phyloP scores from a whole-genome alignment of 1,284 basidiomycete species.

The Sporisorium iseilematis-ciliati region DNA sequence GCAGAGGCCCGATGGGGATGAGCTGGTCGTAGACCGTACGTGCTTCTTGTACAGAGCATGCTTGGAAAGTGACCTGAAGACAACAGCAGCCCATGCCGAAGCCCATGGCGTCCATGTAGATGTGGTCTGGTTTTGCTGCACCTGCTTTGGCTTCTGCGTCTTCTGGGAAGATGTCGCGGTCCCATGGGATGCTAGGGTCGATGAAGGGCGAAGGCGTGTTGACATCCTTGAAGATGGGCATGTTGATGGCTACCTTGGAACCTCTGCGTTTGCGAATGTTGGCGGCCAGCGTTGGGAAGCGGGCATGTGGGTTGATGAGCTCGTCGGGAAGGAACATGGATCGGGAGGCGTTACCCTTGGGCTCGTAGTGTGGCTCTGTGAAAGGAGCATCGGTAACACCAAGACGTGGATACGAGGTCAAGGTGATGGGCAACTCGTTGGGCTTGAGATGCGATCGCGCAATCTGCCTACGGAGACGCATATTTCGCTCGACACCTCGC shows the following conservation, averaged over 20 bases:
- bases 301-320: slow-evolving; percentile 94
- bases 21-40: slow-evolving; percentile 93
- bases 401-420: slow-evolving; percentile 94
- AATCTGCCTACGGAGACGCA: slow-evolving; percentile 86
- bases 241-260: slow-evolving; percentile 93
- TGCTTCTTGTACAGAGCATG: slow-evolving; percentile 91
- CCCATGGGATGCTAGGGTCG: slow-evolving; percentile 88
- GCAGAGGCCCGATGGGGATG: slow-evolving; percentile 91
- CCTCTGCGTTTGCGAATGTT: slow-evolving; percentile 92
- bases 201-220: slow-evolving; percentile 89
- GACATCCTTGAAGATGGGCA: slow-evolving; percentile 90
- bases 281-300: slow-evolving; percentile 97
- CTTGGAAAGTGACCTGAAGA: slow-evolving; percentile 96
- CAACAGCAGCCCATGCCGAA: slow-evolving; percentile 99
- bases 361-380: slow-evolving; percentile 87
- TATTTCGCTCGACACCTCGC: slow-evolving; percentile 90
- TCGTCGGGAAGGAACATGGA: slow-evolving; percentile 95
- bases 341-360: slow-evolving; percentile 83
- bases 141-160: slow-evolving; percentile 86
- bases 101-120: slow-evolving; percentile 99
- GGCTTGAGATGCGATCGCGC: slow-evolving; percentile 84
- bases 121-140: slow-evolving; percentile 87
- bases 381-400: slow-evolving; percentile 84
- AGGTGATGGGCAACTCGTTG: slow-evolving; percentile 89
- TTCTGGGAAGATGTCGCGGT: slow-evolving; percentile 82